Evolutionary conservation across 805 yeast genomes (phyloP).

Genomic region (Kodamaea kakaduensis): DNA sequence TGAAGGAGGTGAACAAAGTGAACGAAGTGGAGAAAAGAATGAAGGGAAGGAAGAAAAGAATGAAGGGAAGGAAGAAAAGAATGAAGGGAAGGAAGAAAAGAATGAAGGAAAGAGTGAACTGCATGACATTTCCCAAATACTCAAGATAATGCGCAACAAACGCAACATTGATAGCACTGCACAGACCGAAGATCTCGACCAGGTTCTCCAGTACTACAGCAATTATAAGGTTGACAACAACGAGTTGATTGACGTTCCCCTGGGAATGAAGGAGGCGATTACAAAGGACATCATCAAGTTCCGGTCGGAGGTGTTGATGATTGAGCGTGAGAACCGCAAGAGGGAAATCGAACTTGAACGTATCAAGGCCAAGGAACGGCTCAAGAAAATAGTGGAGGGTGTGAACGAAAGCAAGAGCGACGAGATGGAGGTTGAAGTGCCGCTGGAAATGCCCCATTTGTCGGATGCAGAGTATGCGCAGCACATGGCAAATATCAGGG

Average conservation of each 20-base stretch:
- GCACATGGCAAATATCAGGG: slow-evolving; percentile 19
- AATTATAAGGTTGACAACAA: slow-evolving; percentile 52
- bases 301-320: slow-evolving; percentile 49
- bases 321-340: slow-evolving; percentile 50
- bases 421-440: slow-evolving; percentile 2
- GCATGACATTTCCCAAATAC: not conserved
- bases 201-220: slow-evolving; percentile 31
- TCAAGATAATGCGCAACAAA: slow-evolving; percentile 14
- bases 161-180: slow-evolving; percentile 18
- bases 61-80: too few relatives aligned
- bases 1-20: too few relatives aligned
- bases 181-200: slow-evolving; percentile 31
- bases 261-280: slow-evolving; percentile 48
- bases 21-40: too few relatives aligned
- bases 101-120: too few relatives aligned
- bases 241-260: slow-evolving; percentile 56
- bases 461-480: slow-evolving; percentile 20
- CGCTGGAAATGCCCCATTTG: slow-evolving; percentile 15
- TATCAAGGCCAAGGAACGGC: slow-evolving; percentile 42
- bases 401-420: slow-evolving; percentile 16
- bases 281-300: slow-evolving; percentile 52
- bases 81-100: too few relatives aligned
- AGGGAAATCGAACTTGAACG: slow-evolving; percentile 47
- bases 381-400: slow-evolving; percentile 44
- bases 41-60: too few relatives aligned